Conservation (phyloP, 2,329 filamentous ascomycete genomes). For the Colletotrichum graminicola region DNA sequence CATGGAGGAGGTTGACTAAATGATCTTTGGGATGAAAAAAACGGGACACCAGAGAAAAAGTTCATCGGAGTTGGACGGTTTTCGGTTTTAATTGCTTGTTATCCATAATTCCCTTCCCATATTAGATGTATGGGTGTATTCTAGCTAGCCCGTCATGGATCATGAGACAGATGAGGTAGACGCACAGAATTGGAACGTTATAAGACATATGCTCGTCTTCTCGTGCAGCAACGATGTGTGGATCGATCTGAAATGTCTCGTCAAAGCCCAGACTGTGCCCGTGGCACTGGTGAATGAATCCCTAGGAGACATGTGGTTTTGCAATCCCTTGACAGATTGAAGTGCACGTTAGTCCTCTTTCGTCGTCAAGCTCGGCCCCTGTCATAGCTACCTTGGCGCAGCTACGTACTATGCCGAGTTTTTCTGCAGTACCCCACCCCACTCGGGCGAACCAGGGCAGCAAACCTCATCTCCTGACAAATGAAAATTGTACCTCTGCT, state of each 20-base stretch:
- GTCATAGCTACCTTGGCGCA: neutral
- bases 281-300: neutral
- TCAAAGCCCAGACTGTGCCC: neutral
- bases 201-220: conserved; percentile 12
- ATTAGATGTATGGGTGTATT: conserved; percentile 52
- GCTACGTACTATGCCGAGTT: neutral
- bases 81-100: conserved; percentile 46
- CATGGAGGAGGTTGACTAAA: conserved; percentile 99
- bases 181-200: conserved; percentile 47
- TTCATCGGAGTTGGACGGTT: conserved; percentile 57
- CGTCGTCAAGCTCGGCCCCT: neutral
- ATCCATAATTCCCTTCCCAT: conserved; percentile 52
- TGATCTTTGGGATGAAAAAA: conserved; percentile 45
- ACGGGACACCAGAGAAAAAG: conserved; percentile 52
- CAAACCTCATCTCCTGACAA: neutral
- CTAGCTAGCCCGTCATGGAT: conserved; percentile 57
- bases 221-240: neutral
- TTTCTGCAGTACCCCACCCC: neutral
- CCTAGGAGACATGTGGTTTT: neutral
- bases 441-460: neutral
- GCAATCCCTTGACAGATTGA: no score
- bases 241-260: neutral
- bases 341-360: neutral
- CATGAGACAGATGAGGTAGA: conserved; percentile 57
- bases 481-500: accelerated